Base-by-base conservation (phyloP, 257 asterid species). In the Nicotiana otophora region DNA sequence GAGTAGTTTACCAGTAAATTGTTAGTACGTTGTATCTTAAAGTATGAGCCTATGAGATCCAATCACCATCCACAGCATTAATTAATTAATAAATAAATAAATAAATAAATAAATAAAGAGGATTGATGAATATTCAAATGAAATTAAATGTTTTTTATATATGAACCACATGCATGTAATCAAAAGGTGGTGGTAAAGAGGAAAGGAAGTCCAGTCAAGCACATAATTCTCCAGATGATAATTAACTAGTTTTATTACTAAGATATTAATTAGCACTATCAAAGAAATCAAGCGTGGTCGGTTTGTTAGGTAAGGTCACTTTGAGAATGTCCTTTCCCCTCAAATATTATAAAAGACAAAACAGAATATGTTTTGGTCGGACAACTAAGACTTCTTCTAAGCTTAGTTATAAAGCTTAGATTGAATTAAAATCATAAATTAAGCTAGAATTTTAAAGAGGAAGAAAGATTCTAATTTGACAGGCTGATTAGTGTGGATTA, bases 321-420 rank as follows among this genome's bases (percentile, higher is more conserved):
- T 58, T 76, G 19, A 8, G 19, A 84, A 83, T 65, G 54, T 82
- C 61, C 77, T 54, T 7, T 36, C 51, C 23, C 33, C 11, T 12
- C 0, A 31, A 70, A 72, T 78, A 33, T 67, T 54, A 83, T 48
- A 48, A 48, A 88, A 8, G 88, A 83, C 86, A 16, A 81, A 82
- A 90, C 69, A 78, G 92, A 88, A 92, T 92, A 87, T 86, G 86
- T 84, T 90, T 88, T 89, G 92, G 92, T 31, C 66, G 65, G 79
- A 78, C 82, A 82, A 30, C 86, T 48, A 46, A 58, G 62, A 62
- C 42, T 33, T 53, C 78, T 48, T 66, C 64, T 54, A 28, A 36
- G 69, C 63, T 26, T 74, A 75, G 42, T 74, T 48, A 26, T 74
- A 26, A 74, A 74, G 63, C 16, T 15, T 75, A 75, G 16, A 39